phyloP scores from a whole-genome alignment of 140 eudicot species.

The Stevia rebaudiana region DNA sequence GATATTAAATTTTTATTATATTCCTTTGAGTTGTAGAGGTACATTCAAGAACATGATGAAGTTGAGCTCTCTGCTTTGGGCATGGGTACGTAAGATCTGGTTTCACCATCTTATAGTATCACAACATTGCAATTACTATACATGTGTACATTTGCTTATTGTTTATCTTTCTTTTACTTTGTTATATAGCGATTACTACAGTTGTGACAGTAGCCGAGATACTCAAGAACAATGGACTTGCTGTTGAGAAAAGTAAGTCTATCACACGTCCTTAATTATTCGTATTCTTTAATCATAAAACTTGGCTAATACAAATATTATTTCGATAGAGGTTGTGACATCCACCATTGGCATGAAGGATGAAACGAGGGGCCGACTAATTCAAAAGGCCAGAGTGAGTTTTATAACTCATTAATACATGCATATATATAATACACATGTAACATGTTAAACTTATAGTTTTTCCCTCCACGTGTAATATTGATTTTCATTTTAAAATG shows the following conservation, averaged over 20 bases:
- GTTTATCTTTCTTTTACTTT: not conserved
- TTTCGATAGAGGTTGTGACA: slow-evolving; percentile 58
- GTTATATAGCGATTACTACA: slow-evolving; percentile 69
- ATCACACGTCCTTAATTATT: not conserved
- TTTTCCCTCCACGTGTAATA: no score
- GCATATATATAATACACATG: not conserved
- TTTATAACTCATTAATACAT: not conserved
- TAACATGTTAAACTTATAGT: no score
- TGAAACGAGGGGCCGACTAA: slow-evolving; percentile 63
- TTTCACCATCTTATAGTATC: not conserved
- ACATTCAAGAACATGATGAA: slow-evolving; percentile 84
- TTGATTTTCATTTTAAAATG: not conserved
- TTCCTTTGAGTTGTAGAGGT: slow-evolving; percentile 45
- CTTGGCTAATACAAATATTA: not conserved
- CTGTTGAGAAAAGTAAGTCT: slow-evolving; percentile 70
- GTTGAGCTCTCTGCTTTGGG: slow-evolving; percentile 95
- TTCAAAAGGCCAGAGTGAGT: slow-evolving; percentile 88
- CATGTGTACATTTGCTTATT: not conserved
- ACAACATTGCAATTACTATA: not conserved
- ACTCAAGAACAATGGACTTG: slow-evolving; percentile 79
- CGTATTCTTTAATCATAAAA: not conserved
- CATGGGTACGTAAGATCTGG: slow-evolving; percentile 69
- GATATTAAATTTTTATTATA: not conserved
- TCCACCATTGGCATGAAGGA: slow-evolving; percentile 87
- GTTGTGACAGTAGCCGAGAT: slow-evolving; percentile 84